Evolutionary conservation across 345 rosid genomes (phyloP), one percentile per base, ranked within the genome.

Genomic region (Citrus glauca): DNA sequence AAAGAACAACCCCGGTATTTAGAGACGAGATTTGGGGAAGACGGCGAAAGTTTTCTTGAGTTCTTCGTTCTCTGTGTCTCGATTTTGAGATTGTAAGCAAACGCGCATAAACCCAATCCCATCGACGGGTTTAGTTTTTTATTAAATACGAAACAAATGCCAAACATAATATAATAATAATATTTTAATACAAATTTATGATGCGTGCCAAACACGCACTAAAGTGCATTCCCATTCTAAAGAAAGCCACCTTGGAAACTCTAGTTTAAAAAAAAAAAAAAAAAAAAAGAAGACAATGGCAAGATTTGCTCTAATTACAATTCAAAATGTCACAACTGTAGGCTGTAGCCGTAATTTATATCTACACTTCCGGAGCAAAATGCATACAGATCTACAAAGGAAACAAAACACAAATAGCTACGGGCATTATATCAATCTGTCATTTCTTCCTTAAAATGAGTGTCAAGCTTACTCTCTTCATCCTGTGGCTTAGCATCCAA

Each of bases 261-360:
- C 17, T 1, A 20, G 5, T 56, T 64, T 25, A 7, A 17, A 13
- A 30, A 8, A 9, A 24, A 30, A 8, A 3, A 24, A 30, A 56
- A n/a, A 53, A 20, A n/a, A 28, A n/a, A n/a, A n/a, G n/a, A n/a
- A n/a, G 63, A 68, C 61, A 45, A 20, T 20, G 53, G 65, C 66
- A 40, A 42, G 74, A 82, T 9, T 32, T 72, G 72, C 64, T 37
- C 75, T 82, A 84, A 78, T 86, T 88, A 84, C 86, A 88, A 32
- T 78, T 79, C 79, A 70, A 79, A 65, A 72, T 19, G 70, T 80
- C 83, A 68, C 81, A 77, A 14, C 84, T 40, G 81, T 80, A 38
- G 72, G 79, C 66, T 35, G 81, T 80, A 38, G 72, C 81, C 66
- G 69, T 30, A 71, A 69, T 53, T 53, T 82, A 80, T 78, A 85